Percentiles rank a stretch among this genome's conserved stretches.
phyloP scores from a whole-genome alignment of 495 filamentous ascomycete genomes.

The Thozetella sp. region DNA sequence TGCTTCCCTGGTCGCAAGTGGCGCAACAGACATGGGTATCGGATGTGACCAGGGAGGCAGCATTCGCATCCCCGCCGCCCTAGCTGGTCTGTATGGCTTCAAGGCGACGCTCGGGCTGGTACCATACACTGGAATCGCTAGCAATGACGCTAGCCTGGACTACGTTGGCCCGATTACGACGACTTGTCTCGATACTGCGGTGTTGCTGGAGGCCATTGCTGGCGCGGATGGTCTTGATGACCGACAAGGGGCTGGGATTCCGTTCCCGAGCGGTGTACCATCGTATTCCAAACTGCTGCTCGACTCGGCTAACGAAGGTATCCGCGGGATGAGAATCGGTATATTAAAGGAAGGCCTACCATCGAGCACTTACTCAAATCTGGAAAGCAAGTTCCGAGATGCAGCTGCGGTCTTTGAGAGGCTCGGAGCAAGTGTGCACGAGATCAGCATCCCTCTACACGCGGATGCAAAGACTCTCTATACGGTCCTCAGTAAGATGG shows the following conservation, averaged over 20 bases:
- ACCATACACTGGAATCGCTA: slow-evolving; percentile 49
- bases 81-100: slow-evolving; percentile 47
- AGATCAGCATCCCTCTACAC: slow-evolving; percentile 56
- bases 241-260: slow-evolving; percentile 25
- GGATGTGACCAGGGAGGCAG: slow-evolving; percentile 65
- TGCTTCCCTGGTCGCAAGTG: slow-evolving; percentile 50
- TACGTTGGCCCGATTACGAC: slow-evolving; percentile 51
- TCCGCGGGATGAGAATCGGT: slow-evolving; percentile 47
- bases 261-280: not conserved
- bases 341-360: slow-evolving; percentile 52
- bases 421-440: slow-evolving; percentile 52
- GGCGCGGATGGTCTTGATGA: slow-evolving; percentile 62
- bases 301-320: slow-evolving; percentile 3
- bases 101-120: slow-evolving; percentile 54
- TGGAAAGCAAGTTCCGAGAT: slow-evolving; percentile 38
- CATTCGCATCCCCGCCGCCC: slow-evolving; percentile 55
- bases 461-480: slow-evolving; percentile 45
- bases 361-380: slow-evolving; percentile 38
- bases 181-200: slow-evolving; percentile 50
- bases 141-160: slow-evolving; percentile 46
- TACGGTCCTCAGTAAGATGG: slow-evolving; percentile 4
- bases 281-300: slow-evolving; percentile 28
- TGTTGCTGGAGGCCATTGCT: slow-evolving; percentile 51
- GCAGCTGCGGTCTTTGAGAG: slow-evolving; percentile 46
- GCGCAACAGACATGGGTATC: slow-evolving; percentile 55